phyloP scores from a whole-genome alignment of 495 filamentous ascomycete genomes.

The Tuber calosporum region DNA sequence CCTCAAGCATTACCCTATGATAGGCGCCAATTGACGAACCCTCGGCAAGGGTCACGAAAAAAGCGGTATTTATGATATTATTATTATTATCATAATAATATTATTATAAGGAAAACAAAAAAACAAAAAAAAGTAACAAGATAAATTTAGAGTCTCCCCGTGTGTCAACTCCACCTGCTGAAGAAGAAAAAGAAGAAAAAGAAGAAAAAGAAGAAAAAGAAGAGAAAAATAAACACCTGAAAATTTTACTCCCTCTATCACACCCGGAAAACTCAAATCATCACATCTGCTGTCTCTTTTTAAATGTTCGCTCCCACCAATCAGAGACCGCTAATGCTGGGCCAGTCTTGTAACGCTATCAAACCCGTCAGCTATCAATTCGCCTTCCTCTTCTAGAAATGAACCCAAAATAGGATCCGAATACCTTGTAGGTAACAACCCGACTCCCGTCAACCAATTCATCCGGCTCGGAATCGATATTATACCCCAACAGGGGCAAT shows the following conservation, averaged over 20 bases:
- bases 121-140: neutral
- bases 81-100: too few species aligned
- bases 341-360: constrained; percentile 33
- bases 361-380: neutral
- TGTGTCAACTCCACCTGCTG: neutral
- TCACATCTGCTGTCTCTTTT: neutral
- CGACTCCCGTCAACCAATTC: constrained; percentile 35
- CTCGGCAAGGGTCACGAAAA: neutral
- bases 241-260: neutral
- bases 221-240: neutral
- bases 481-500: constrained; percentile 28
- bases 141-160: neutral
- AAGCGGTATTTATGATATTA: too few species aligned
- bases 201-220: too few species aligned
- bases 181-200: too few species aligned
- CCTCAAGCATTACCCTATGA: too few species aligned
- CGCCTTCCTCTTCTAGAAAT: neutral
- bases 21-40: neutral
- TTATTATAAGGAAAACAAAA: neutral
- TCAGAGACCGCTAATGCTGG: constrained; percentile 16
- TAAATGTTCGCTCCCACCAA: constrained; percentile 22
- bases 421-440: constrained; percentile 35
- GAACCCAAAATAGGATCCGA: neutral
- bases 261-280: neutral
- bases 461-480: constrained; percentile 32